Conservation (phyloP, 345 rosid genomes). For the Adansonia digitata region DNA sequence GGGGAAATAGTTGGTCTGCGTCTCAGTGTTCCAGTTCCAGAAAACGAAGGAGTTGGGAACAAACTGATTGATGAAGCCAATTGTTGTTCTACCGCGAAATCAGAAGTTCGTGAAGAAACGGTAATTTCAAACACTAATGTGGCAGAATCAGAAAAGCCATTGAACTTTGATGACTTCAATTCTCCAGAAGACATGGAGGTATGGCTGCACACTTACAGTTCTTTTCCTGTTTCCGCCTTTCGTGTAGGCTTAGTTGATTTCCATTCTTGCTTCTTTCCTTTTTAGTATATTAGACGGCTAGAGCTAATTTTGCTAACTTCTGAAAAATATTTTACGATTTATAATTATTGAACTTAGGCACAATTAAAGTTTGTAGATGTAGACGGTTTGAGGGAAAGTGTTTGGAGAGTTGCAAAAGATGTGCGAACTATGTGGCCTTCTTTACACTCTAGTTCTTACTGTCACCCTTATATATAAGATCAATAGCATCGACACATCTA, state of each 20-base stretch:
- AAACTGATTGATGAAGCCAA: slow-evolving; percentile 11
- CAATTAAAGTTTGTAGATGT: background rate
- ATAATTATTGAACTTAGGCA: background rate
- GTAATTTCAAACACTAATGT: slow-evolving; percentile 8
- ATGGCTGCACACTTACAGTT: slow-evolving; percentile 11
- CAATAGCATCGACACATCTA: background rate
- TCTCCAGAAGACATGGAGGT: slow-evolving; percentile 81
- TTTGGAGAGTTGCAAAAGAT: background rate
- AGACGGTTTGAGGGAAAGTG: background rate
- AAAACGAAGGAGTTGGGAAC: slow-evolving; percentile 23
- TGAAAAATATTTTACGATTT: background rate
- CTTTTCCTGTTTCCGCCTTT: background rate
- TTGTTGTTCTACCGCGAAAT: slow-evolving; percentile 23
- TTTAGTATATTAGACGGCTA: background rate
- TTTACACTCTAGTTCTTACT: background rate
- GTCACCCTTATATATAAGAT: background rate
- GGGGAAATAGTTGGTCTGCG: slow-evolving; percentile 17
- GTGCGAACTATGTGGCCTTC: background rate
- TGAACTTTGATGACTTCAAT: slow-evolving; percentile 54
- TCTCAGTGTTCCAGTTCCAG: slow-evolving; percentile 4
- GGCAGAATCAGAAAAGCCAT: slow-evolving; percentile 37
- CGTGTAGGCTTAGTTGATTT: background rate
- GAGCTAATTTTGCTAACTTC: background rate
- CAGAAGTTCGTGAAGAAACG: slow-evolving; percentile 23
- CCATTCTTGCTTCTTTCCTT: background rate